Evolutionary conservation across 441 rosid genomes (phyloP), one percentile per base, ranked within the genome.

Genomic region (Sinapis alba): DNA sequence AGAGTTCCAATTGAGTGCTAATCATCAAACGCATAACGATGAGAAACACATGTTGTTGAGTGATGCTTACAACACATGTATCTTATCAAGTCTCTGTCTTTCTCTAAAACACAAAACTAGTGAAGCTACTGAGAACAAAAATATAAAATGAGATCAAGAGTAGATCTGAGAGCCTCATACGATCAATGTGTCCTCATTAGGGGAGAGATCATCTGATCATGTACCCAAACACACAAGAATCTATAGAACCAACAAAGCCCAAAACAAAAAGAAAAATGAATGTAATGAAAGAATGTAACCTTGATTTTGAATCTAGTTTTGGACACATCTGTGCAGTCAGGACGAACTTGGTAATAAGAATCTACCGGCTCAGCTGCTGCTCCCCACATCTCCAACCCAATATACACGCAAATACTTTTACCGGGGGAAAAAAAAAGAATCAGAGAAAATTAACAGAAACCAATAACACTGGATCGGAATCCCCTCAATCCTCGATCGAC

Each of bases 311-410:
- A 94, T 84, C 83, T 79, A 76, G 96, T 82, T 62, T 83, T 89
- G 61, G 97, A 92, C 27, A 91, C 93, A 82, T 94, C 96, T 54
- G 88, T 84, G 86, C 97, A 91, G 59, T 94, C 96, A 9, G 95
- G 87, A 65, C 97, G 89, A 82, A 90, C 90, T 84, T 86, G 71
- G 65, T 94, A 94, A 76, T 86, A 94, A 79, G 92, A 88, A 86
- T 91, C 98, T 43, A 88, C 87, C 32, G 92, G 87, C 67, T 86
- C 88, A 27, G 86, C 87, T 6, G 78, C 51, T 43, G 68, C 79
- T 56, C 87, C 69, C 95, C 96, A 87, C 97, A 94, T 94, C 82
- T 26, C 53, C 71, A 24, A 73, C 67, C 62, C 69, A 23, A 21
- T 26, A 24, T 32, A 64, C 69, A 70, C 68, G 11, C 57, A 69